Evolutionary conservation across 176 grass and related monocot genomes (phyloP), one percentile per base, ranked within the genome.

Genomic region (Thalia dealbata): DNA sequence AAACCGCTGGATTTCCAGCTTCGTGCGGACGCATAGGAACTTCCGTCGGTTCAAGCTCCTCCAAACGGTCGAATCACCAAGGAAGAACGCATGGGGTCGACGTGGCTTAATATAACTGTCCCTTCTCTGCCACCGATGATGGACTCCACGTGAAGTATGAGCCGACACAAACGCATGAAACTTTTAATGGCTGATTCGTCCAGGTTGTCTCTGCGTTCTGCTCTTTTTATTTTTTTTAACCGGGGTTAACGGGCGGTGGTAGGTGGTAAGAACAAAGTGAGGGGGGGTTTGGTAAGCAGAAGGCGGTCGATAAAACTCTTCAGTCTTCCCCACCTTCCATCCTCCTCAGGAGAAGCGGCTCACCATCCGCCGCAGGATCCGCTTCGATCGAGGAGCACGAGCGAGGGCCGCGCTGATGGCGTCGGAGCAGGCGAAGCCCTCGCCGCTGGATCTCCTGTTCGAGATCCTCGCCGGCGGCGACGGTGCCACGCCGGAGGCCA

Each of bases 371-470:
- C 54, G 18, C 6, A n/a, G 54, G 54, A 58, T 58, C 21, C 19
- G 1, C 54, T 23, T 58, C 54, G 18, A 58, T 58, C 54, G 18
- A 66, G 63, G 14, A 18, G 63, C 27, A 38, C 32, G n/a, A 30
- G 24, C 7, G 26, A 13, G 15, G 78, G 73, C 62, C 58, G 87
- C 69, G 7, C 62, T 75, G 75, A 87, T 91, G 85, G 89, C 85
- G 59, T 78, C 84, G 45, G 80, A 75, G 51, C 76, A 73, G 28
- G 82, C 70, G 44, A 73, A 84, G 77, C 81, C 76, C 0, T 96
- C 92, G 70, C 82, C 93, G 72, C 55, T 92, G 22, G 85, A 91
- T 61, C 78, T 97, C 19, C 51, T 97, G 8, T 78, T 82, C 61
- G 84, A 87, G 74, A 79, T 99, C 82, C 82, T 99, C 21, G 73